Evolutionary conservation across 768 basidiomycete species (phyloP), one percentile per base, ranked within the genome.

Genomic region (Leucosporidium yakuticum): DNA sequence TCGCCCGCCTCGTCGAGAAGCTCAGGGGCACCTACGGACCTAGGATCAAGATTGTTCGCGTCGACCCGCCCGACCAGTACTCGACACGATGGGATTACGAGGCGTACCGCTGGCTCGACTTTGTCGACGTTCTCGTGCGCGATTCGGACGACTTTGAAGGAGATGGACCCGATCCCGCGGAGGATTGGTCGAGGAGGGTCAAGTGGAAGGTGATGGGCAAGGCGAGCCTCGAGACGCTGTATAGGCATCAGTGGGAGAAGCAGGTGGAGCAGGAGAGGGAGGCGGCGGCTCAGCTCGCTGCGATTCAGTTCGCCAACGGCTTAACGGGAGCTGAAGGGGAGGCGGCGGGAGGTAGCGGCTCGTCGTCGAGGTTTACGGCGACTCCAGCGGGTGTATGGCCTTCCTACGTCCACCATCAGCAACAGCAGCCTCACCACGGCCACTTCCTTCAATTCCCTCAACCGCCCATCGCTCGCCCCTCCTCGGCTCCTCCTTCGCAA

Each of bases 1-100:
- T 69, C 48, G 71, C 71, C 19, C 64, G 71, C 14, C 32, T 60
- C 34, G 71, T 69, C 65, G 67, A 72, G 59, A 62, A 64, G 29
- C 47, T 68, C 23, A 62, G 64, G 0, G 7, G 21, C 9, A 29
- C 31, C 12, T 67, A 67, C 34, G 23, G 29, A 21, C 54, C 20
- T 8, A 39, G 56, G 31, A 7, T 72, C 59, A 48, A 56, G 36
- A 7, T 32, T 1, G 67, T 71, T 20, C 51, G 9, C 7, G 39
- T 66, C 62, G 61, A 60, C 32, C 27, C 27, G 36, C 67, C 67
- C 11, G 39, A 44, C 39, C 39, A 44, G 39, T 44, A 15, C 11
- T 44, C 39, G 8, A 44, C 39, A 3, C 7, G 17, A 60, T 56
- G 48, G 47, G 49, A 51, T 36, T 25, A 25, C 31, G 58, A 61